Percentiles rank a stretch among this genome's conserved stretches.
Conservation (phyloP, 2,329 filamentous ascomycete genomes). For the Botrytis galanthina region DNA sequence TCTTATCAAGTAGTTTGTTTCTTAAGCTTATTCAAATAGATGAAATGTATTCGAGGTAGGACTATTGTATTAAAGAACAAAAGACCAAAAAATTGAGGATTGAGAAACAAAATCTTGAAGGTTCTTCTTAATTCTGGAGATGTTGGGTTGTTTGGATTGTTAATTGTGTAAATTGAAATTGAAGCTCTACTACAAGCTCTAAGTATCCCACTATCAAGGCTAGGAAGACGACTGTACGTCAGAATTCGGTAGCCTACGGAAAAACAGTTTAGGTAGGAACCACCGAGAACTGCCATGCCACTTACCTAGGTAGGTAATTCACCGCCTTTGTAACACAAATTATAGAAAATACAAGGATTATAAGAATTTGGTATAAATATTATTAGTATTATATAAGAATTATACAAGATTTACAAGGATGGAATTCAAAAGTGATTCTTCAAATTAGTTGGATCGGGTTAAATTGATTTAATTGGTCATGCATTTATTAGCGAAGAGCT, state of each 20-base stretch:
- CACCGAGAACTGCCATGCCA: conserved; percentile 1
- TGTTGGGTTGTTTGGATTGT: background rate
- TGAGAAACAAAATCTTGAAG: background rate
- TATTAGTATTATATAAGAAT: too few species aligned
- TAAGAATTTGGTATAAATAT: too few species aligned
- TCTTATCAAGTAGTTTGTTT: background rate
- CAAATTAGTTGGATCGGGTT: background rate
- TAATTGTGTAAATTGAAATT: background rate
- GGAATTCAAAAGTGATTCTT: background rate
- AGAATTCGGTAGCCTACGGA: conserved; percentile 17
- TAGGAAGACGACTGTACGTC: conserved; percentile 10
- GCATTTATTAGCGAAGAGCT: background rate
- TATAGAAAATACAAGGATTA: background rate
- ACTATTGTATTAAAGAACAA: background rate
- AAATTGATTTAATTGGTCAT: background rate
- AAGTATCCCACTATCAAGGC: background rate
- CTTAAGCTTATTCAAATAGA: background rate
- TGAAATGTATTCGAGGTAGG: background rate
- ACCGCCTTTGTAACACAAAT: background rate
- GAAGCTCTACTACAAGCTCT: background rate
- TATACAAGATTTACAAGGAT: background rate
- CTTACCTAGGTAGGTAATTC: background rate
- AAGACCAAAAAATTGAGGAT: background rate
- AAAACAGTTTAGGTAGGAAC: background rate
- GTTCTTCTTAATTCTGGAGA: conserved; percentile 8